A percentile compares a stretch with the other conserved stretches of the same genome.
phyloP scores from a whole-genome alignment of 306 rosid species.

The Trifolium repens region DNA sequence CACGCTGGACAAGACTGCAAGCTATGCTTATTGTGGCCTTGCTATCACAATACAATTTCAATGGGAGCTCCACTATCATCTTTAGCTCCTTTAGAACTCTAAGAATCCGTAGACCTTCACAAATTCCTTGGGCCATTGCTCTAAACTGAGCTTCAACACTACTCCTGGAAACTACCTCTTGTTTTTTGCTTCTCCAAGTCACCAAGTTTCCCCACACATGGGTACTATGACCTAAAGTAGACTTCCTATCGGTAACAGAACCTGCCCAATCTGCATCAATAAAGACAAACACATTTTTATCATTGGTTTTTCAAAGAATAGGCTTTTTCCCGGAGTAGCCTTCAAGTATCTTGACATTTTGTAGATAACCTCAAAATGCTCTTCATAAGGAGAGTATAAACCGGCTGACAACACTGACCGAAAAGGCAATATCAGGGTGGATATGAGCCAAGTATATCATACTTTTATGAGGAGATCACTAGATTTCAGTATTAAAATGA shows the following conservation, averaged over 20 bases:
- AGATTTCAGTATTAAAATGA: constrained; percentile 5
- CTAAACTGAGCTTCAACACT: background rate
- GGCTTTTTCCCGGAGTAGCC: background rate
- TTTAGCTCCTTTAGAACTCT: background rate
- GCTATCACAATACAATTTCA: background rate
- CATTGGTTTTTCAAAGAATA: background rate
- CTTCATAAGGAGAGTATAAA: background rate
- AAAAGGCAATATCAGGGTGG: background rate
- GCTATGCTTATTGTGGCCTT: constrained; percentile 3
- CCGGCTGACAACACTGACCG: background rate
- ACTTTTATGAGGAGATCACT: background rate
- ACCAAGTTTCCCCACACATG: background rate
- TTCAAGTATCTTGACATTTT: background rate
- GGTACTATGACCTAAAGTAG: background rate
- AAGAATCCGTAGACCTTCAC: background rate
- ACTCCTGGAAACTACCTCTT: background rate
- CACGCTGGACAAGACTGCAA: background rate
- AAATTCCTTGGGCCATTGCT: background rate
- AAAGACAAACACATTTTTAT: background rate
- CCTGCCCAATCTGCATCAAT: background rate
- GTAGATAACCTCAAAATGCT: background rate
- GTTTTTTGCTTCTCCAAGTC: background rate
- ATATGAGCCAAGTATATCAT: background rate
- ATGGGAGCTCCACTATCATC: background rate
- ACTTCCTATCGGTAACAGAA: background rate